Base-by-base conservation (phyloP, 2,329 filamentous ascomycete species). In the Nannizzia gypsea region DNA sequence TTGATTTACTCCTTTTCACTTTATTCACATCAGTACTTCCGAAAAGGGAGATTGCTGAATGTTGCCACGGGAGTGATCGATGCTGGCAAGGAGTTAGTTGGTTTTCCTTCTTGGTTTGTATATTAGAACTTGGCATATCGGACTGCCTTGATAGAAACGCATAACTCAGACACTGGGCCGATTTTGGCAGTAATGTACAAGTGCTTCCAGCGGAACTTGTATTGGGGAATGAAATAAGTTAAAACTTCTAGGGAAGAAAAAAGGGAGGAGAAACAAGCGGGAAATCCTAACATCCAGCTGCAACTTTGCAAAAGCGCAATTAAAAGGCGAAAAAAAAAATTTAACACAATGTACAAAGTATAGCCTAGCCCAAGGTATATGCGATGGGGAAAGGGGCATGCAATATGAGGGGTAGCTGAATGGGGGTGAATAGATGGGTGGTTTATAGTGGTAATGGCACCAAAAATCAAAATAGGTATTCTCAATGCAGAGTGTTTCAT, bases 31-130 rank as follows among this genome's bases (percentile, higher is more conserved):
- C 13, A 5, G 17, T 34, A 13, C 11, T n/a, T 15, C 15, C 3
- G n/a, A 22, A 11, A 24, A 57, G 5, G 42, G 5, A 22, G 24
- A 3, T 3, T 57, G 13, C 22, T 57, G 34, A 57, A 40, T 22
- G 52, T 52, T 54, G 6, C 13, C 38, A n/a, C 20, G 34, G 26
- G 46, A 24, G 46, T 59, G 40, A 15, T 54, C 28, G 20, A 26
- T 52, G 46, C n/a, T 59, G 46, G 20, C 46, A 59, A 38, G 48
- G 44, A 59, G 48, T 59, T 55, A 52, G 28, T 22, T 52, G 57
- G 57, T 20, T 59, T 13, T 55, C 20, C 46, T 54, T 36, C 42
- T 22, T 24, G 15, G 20, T 22, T 36, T 34, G 28, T 46, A 34
- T 31, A 46, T 50, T 31, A 58, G 44, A 22, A 22, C 17, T 58